Conservation (phyloP, 2,329 filamentous ascomycete species). For the Pseudogymnoascus sp. region DNA sequence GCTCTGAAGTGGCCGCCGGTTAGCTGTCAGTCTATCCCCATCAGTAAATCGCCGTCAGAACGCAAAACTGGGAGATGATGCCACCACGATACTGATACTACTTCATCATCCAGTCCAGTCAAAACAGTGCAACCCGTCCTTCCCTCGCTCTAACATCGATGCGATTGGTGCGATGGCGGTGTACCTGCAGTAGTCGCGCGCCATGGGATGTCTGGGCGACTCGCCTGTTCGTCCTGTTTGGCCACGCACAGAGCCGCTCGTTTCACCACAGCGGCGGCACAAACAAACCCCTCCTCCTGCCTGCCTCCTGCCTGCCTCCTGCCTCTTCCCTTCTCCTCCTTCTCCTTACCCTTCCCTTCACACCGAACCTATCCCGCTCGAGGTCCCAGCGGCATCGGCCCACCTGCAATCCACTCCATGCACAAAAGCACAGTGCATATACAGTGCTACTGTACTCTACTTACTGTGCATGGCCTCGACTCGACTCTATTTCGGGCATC, state of each 20-base stretch:
- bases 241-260: neutral
- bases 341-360: neutral
- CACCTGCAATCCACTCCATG: neutral
- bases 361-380: neutral
- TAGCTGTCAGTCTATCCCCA: neutral
- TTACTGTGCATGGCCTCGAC: neutral
- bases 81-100: neutral
- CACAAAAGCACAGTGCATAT: neutral
- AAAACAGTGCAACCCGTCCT: neutral
- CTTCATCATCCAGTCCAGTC: too few relatives aligned
- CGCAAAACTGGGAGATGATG: neutral
- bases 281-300: neutral
- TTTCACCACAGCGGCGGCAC: neutral
- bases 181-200: constrained; percentile 4
- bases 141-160: neutral
- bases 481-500: constrained; percentile 1
- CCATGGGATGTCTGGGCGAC: neutral
- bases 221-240: neutral
- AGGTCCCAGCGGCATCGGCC: neutral
- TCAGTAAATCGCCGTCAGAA: too few relatives aligned
- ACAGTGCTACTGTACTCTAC: too few relatives aligned
- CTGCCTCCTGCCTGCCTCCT: too few relatives aligned
- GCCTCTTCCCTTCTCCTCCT: neutral
- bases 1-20: neutral
- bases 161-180: neutral